Conservation (phyloP, 768 basidiomycete genomes). For the Candolleomyces efflorescens region DNA sequence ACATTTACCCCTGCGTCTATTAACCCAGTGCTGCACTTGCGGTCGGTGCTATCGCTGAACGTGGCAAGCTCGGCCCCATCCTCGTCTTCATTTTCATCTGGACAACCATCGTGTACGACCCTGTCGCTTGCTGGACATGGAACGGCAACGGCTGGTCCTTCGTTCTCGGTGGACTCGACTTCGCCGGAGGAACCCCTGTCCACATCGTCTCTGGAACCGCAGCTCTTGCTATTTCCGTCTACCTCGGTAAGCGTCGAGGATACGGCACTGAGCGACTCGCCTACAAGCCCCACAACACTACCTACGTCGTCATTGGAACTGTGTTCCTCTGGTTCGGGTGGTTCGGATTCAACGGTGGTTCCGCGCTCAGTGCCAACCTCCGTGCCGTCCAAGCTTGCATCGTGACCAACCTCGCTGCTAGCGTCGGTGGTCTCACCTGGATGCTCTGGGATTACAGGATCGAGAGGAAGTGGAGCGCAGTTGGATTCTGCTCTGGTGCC, state of each 20-base stretch:
- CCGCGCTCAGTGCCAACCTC: constrained; percentile 83
- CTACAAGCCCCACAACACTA: constrained; percentile 92
- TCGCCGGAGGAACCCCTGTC: constrained; percentile 95
- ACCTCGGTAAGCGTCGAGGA: constrained; percentile 86
- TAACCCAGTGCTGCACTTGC: constrained; percentile 71
- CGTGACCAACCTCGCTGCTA: constrained; percentile 89
- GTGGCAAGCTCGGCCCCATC: constrained; percentile 77
- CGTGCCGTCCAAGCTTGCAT: constrained; percentile 87
- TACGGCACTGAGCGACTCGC: constrained; percentile 89
- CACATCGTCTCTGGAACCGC: constrained; percentile 94
- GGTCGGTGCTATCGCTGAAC: constrained; percentile 90
- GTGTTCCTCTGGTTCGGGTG: constrained; percentile 93
- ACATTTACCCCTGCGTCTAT: constrained; percentile 2
- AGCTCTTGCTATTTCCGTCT: constrained; percentile 86
- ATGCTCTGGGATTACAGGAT: constrained; percentile 94
- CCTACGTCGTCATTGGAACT: constrained; percentile 91
- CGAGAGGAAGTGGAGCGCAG: constrained; percentile 89
- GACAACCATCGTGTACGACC: constrained; percentile 88
- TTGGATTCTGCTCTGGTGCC: constrained; percentile 95
- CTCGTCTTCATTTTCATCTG: constrained; percentile 90
- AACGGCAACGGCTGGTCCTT: constrained; percentile 74
- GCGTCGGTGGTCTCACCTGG: constrained; percentile 87
- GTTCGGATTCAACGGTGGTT: constrained; percentile 96
- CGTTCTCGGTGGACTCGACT: constrained; percentile 80
- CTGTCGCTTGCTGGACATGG: constrained; percentile 97